Percentiles rank a stretch among this genome's conserved stretches.
phyloP scores from a whole-genome alignment of 2,329 filamentous ascomycete genomes.

The Talaromyces sp. region DNA sequence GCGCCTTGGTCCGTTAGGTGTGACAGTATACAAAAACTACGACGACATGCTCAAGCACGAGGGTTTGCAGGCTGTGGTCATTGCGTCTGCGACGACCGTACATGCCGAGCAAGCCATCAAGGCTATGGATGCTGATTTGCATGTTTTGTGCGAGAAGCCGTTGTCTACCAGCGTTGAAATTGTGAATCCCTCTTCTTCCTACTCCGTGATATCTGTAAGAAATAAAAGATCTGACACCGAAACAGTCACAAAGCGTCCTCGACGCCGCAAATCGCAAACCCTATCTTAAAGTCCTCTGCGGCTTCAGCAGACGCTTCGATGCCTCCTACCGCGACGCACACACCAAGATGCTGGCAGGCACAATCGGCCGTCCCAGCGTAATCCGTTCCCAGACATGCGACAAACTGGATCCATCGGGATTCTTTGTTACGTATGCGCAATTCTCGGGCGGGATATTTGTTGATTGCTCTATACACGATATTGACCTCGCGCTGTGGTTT shows the following conservation, averaged over 20 bases:
- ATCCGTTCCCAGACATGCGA: background rate
- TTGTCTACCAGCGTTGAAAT: slow-evolving; percentile 54
- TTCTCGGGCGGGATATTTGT: slow-evolving; percentile 68
- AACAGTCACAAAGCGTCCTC: background rate
- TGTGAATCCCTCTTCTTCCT: background rate
- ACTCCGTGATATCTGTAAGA: slow-evolving; percentile 32
- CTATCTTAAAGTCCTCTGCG: slow-evolving; percentile 63
- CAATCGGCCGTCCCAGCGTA: background rate
- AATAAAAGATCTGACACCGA: background rate
- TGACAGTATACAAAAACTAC: background rate
- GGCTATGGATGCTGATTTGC: slow-evolving; percentile 53
- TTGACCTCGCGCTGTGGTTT: slow-evolving; percentile 64
- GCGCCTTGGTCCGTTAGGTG: background rate
- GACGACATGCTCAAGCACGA: background rate
- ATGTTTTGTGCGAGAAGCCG: slow-evolving; percentile 57
- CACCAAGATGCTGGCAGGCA: slow-evolving; percentile 30
- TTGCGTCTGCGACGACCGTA: background rate
- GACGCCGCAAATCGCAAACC: slow-evolving; percentile 55
- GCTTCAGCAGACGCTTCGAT: slow-evolving; percentile 66
- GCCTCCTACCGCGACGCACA: slow-evolving; percentile 62
- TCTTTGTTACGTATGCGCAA: slow-evolving; percentile 66
- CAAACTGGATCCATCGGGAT: slow-evolving; percentile 55
- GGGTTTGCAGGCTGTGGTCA: background rate
- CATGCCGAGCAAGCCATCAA: slow-evolving; percentile 55
- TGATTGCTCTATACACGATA: slow-evolving; percentile 69